A percentile compares a stretch with the other conserved stretches of the same genome.
phyloP scores from a whole-genome alignment of 2,329 filamentous ascomycete genomes.

The Colletotrichum zoysiae region DNA sequence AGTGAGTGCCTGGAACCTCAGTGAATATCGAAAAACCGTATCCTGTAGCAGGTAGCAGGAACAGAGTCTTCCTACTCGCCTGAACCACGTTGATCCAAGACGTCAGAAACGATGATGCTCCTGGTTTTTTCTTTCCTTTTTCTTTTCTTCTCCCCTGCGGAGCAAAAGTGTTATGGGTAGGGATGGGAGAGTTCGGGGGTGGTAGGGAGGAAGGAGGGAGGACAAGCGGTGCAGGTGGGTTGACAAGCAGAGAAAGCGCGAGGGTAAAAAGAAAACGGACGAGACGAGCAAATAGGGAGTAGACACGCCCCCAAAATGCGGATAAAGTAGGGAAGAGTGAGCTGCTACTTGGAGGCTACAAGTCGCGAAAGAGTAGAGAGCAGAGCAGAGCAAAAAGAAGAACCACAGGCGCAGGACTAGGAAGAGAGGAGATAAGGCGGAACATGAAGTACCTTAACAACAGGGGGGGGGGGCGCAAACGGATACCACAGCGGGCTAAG shows the following conservation, averaged over 20 bases:
- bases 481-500: constrained; percentile 38
- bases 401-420: constrained; percentile 24
- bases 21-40: constrained; percentile 31
- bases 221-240: constrained; percentile 21
- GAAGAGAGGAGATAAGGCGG: constrained; percentile 41
- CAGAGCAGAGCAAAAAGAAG: constrained; percentile 22
- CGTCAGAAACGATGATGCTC: constrained; percentile 24
- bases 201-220: constrained; percentile 12
- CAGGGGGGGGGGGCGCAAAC: constrained; percentile 26
- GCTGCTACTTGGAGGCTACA: constrained; percentile 27
- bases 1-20: constrained; percentile 38
- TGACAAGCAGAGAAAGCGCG: constrained; percentile 17
- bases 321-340: constrained; percentile 37
- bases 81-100: constrained; percentile 34
- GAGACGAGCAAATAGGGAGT: constrained; percentile 38
- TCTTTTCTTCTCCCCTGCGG: constrained; percentile 9
- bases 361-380: constrained; percentile 26
- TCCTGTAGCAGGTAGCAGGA: constrained; percentile 1
- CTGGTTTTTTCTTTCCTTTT: neutral
- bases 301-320: constrained; percentile 40
- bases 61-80: constrained; percentile 30
- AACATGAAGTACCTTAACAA: constrained; percentile 31
- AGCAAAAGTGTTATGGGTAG: constrained; percentile 6
- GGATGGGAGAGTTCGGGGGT: neutral
- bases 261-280: constrained; percentile 27